phyloP scores from a whole-genome alignment of 1,284 basidiomycete species.

The Testicularia cyperi region DNA sequence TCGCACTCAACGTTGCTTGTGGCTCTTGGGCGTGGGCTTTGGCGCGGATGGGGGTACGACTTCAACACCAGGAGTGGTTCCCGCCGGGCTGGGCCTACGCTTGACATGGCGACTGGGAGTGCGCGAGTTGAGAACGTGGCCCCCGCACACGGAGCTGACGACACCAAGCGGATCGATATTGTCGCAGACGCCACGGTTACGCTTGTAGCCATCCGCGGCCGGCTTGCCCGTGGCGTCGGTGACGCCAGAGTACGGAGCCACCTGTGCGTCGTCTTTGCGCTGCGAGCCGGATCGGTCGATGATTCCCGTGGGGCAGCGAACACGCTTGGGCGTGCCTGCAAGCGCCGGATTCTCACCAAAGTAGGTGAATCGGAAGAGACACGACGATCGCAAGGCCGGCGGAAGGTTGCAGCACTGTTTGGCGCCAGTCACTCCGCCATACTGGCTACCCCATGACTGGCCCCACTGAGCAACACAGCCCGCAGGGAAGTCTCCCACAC shows the following conservation, averaged over 20 bases:
- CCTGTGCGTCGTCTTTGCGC: conserved; percentile 17
- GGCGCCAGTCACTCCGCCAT: conserved; percentile 15
- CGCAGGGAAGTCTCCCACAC: conserved; percentile 16
- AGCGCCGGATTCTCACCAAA: conserved; percentile 20
- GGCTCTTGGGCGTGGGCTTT: too few relatives aligned
- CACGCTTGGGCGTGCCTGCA: conserved; percentile 10
- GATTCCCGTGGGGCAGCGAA: conserved; percentile 16
- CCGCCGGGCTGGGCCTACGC: too few relatives aligned
- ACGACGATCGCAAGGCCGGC: conserved; percentile 12
- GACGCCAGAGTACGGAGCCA: conserved; percentile 5
- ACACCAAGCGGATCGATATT: conserved; percentile 24
- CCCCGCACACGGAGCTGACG: conserved; percentile 24
- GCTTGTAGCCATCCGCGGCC: conserved; percentile 20
- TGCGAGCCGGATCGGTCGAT: conserved; percentile 23
- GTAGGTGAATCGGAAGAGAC: conserved; percentile 15
- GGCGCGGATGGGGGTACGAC: too few relatives aligned
- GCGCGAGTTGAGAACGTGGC: too few relatives aligned
- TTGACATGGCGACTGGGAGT: too few relatives aligned
- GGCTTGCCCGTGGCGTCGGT: conserved; percentile 20
- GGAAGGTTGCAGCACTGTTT: conserved; percentile 20
- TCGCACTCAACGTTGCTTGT: too few relatives aligned
- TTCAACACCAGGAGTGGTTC: too few relatives aligned
- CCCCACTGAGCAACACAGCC: conserved; percentile 28
- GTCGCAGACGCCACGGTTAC: conserved; percentile 18
- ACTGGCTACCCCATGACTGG: conserved; percentile 8